Percentiles rank a stretch among this genome's conserved stretches.
Conservation (phyloP, 208 protist genomes). For the Crithidia expoeki region DNA sequence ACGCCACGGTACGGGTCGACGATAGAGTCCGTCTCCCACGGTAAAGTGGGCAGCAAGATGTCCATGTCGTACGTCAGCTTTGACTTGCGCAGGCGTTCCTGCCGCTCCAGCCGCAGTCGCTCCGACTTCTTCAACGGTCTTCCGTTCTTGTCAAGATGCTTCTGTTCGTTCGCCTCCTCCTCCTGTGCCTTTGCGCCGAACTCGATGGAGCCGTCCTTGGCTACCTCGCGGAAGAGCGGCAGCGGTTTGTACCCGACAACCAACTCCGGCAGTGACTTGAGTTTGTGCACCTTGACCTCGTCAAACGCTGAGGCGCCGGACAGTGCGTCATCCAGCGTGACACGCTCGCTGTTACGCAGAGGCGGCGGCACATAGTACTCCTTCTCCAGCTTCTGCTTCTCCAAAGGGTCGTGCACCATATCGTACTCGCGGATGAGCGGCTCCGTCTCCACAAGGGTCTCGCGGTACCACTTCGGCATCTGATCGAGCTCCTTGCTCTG, state of each 20-base stretch:
- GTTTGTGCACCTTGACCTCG: conserved; percentile 80
- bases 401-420: conserved; percentile 83
- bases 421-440: conserved; percentile 81
- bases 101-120: conserved; percentile 69
- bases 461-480: conserved; percentile 84
- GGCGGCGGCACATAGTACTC: conserved; percentile 75
- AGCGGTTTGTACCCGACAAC: conserved; percentile 85
- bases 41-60: conserved; percentile 80
- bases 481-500: conserved; percentile 54
- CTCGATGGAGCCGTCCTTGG: conserved; percentile 45
- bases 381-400: conserved; percentile 34
- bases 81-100: conserved; percentile 73
- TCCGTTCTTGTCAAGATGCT: conserved; percentile 31
- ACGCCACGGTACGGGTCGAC: conserved; percentile 86
- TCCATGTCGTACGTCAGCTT: conserved; percentile 83
- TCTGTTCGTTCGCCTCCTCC: conserved; percentile 10
- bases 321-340: conserved; percentile 79
- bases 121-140: conserved; percentile 72
- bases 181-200: conserved; percentile 22
- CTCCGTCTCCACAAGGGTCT: conserved; percentile 78
- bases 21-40: conserved; percentile 89
- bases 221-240: conserved; percentile 75
- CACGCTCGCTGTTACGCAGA: conserved; percentile 57
- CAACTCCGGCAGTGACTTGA: conserved; percentile 76
- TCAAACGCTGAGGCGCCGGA: conserved; percentile 83